Base-by-base conservation (phyloP, 495 filamentous ascomycete species). In the Aspergillus egyptiacus region DNA sequence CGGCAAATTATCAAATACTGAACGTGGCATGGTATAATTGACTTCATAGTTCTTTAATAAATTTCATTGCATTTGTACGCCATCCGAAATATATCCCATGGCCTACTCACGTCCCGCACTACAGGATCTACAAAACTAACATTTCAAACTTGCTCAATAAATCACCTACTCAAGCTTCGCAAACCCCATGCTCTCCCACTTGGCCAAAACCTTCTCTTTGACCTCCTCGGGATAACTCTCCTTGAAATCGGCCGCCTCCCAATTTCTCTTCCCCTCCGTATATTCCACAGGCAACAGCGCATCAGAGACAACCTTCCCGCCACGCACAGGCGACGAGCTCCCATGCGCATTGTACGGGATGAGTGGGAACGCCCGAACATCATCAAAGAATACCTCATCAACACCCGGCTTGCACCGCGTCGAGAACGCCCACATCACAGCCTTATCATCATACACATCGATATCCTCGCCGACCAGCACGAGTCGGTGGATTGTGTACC, bases 341-440 rank as follows among this genome's bases (percentile, higher is more conserved):
- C 67, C 63, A 52, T 69, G 60, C 1, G 41, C 30, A 66, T 67
- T 70, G 35, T 72, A 72, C 3, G 69, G 71, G 36, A 71, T 55
- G 1, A 74, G 50, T 0, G 63, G 62, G 55, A 70, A 71, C 2
- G 62, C 68, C 6, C 53, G 56, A 2, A 66, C 63, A 43, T 74
- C 66, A 18, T 71, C 65, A 23, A 59, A 73, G 45, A 67, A 58
- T 0, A 43, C 56, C 58, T 73, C 69, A 37, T 72, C 68, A 0
- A 50, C 27, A 5, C 51, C 59, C 0, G 71, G 69, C 0, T 61
- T 59, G 35, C 70, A 74, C 0, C 71, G 57, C 6, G 68, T 72
- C 6, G 60, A 59, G 38, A 68, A 70, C 2, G 71, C 69, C 65
- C 66, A 74, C 63, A 74, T 67, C 0, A 73, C 59, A 17, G 69